Evolutionary conservation across 148 eudicot genomes (phyloP).

Genomic region (Diospyros kaki): DNA sequence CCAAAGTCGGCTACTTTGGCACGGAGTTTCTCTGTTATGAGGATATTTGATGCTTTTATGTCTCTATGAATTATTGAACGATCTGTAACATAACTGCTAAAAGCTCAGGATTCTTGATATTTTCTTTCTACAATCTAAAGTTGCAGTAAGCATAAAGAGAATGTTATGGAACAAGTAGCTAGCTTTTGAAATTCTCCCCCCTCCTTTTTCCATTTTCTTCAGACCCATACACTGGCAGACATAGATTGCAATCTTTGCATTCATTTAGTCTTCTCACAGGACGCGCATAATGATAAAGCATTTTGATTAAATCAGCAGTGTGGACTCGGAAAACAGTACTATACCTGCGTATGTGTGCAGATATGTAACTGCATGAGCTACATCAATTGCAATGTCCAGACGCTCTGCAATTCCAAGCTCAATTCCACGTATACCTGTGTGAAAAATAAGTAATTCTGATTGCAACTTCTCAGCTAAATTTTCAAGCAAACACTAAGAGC

Average conservation of each 20-base stretch:
- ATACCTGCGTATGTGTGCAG: slow-evolving; percentile 67
- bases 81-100: slow-evolving; percentile 47
- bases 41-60: slow-evolving; percentile 73
- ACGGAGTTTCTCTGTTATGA: slow-evolving; percentile 64
- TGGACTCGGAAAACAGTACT: not conserved
- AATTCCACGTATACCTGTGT: slow-evolving; percentile 42
- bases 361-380: slow-evolving; percentile 79
- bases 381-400: slow-evolving; percentile 67
- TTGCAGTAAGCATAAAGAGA: no score
- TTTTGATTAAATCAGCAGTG: not conserved
- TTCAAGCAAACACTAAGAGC: not conserved
- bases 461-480: not conserved
- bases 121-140: not conserved
- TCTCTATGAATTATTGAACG: slow-evolving; percentile 88
- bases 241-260: not conserved
- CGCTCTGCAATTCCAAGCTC: slow-evolving; percentile 61
- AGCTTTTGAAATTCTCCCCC: no score
- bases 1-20: slow-evolving; percentile 92
- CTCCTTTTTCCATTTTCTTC: no score
- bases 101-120: slow-evolving; percentile 15
- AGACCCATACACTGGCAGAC: no score
- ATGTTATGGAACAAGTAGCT: not conserved
- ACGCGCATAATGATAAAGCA: not conserved
- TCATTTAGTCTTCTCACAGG: not conserved
- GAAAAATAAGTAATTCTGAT: not conserved